Evolutionary conservation across 371 early-diverging fungal species (phyloP), one percentile per base, ranked within the genome.

Genomic region (Rhizopus microsporus): DNA sequence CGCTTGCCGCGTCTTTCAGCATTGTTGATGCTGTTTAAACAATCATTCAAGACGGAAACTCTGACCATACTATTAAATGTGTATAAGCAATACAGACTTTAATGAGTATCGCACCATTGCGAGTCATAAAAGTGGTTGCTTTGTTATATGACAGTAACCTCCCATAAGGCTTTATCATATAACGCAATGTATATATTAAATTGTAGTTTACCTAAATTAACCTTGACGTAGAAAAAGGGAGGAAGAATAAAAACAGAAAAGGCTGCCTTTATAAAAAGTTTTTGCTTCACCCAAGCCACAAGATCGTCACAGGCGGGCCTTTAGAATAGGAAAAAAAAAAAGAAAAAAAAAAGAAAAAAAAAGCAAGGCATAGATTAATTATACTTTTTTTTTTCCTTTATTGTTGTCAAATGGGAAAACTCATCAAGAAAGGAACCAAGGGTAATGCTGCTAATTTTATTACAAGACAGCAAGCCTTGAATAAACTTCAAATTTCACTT

Each of bases 1-100:
- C 97, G 90, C 90, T 98, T 98, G 67, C 98, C 99, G 74, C 88
- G 90, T 81, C 92, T 92, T 85, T 95, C 96, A 68, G 99, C 99
- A 79, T 99, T 99, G 92, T 92, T 93, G 82, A 99, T 99, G 87
- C 88, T 90, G 88, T 95, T 99, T 62, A 98, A 87, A 87, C 94
- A 93, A 84, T 98, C 97, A 88, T 91, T 89, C 83, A 74, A 71
- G 54, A 77, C 74, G 47, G 77, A 77, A 23, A 77, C 74, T 63
- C 77, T 67, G 71, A 77, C 71, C 70, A 71, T 77, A 58, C 52
- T 62, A 54, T 54, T 56, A 61, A 43, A 51, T 40, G 42, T 47
- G 29, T 40, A 59, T 44, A 52, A 35, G 54, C 64, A 56, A 54
- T 59, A 42, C 55, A 43, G 51, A 62, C 59, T 58, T 62, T 12